These are phyloP conservation scores for Fraxinus sp. DNA, from an alignment of 305 asterid genomes.

Conservation along the genomic window DNA sequence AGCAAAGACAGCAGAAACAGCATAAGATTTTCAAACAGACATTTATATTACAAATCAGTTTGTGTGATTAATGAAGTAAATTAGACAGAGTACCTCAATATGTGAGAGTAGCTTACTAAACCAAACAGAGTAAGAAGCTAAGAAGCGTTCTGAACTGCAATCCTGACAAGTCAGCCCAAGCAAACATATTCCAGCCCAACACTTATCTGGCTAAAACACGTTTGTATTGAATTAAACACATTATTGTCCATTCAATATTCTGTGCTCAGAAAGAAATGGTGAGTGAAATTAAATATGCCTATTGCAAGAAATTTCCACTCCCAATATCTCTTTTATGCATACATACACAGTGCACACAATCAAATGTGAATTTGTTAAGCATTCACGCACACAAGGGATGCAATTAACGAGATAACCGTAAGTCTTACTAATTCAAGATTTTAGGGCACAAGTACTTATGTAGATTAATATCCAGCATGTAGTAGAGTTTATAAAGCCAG, in stretches of 20 bases:
- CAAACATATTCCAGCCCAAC: constrained; percentile 88
- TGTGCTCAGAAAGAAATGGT: neutral
- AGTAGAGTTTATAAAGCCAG: neutral
- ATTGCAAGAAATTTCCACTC: neutral
- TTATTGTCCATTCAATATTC: neutral
- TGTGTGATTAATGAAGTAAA: neutral
- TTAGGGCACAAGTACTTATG: neutral
- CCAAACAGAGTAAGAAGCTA: constrained; percentile 69
- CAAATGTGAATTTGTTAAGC: neutral
- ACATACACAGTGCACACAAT: neutral
- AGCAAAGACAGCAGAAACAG: constrained; percentile 22
- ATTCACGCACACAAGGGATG: neutral
- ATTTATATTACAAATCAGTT: neutral
- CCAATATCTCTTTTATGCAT: neutral
- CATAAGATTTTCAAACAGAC: constrained; percentile 1
- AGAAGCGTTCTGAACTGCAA: constrained; percentile 75
- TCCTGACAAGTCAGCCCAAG: constrained; percentile 85
- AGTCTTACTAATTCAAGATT: neutral
- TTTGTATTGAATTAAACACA: constrained; percentile 22
- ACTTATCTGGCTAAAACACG: constrained; percentile 71
- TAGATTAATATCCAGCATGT: neutral
- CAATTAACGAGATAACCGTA: neutral
- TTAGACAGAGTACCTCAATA: constrained; percentile 59
- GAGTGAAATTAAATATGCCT: neutral
- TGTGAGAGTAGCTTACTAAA: constrained; percentile 49